These are phyloP conservation scores for Hygrophoropsis aurantiaca DNA, from an alignment of 768 basidiomycete species.

Conservation along the genomic window DNA sequence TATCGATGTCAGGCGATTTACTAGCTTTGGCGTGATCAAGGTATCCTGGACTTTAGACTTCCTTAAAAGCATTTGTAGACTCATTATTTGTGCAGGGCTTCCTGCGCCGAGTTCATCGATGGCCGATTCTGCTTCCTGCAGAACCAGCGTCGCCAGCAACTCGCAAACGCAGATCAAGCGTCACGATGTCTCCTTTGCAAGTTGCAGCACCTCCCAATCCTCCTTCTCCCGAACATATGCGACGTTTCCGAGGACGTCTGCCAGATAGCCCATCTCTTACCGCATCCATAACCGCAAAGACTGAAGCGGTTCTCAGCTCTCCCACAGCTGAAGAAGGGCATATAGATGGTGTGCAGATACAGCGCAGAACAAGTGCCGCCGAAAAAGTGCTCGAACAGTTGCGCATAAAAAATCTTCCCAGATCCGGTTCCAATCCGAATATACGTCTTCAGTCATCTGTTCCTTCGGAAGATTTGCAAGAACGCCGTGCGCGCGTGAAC, in stretches of 20 bases:
- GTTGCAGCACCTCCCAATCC: constrained; percentile 7
- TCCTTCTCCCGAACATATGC: constrained; percentile 10
- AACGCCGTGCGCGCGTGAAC: constrained; percentile 24
- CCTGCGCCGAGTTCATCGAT: constrained; percentile 89
- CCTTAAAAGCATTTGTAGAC: not conserved
- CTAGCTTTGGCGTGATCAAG: constrained; percentile 97
- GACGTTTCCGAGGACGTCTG: constrained; percentile 19
- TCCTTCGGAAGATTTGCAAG: constrained; percentile 19
- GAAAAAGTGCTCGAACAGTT: constrained; percentile 70
- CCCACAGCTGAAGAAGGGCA: constrained; percentile 35
- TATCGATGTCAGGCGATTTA: constrained; percentile 91
- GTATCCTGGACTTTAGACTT: constrained; percentile 35
- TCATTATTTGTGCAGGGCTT: constrained; percentile 60
- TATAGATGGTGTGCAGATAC: constrained; percentile 13
- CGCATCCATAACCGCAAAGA: constrained; percentile 7
- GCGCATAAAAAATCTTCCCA: constrained; percentile 54
- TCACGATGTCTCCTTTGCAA: constrained; percentile 17
- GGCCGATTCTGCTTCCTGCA: constrained; percentile 67
- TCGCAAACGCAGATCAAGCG: constrained; percentile 28
- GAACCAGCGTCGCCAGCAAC: constrained; percentile 27
- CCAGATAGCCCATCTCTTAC: constrained; percentile 19
- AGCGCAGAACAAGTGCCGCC: constrained; percentile 61
- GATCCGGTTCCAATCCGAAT: constrained; percentile 28
- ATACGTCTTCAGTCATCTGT: constrained; percentile 13
- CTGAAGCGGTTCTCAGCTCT: constrained; percentile 23